phyloP scores from a whole-genome alignment of 805 yeast genomes.

The Lipomyces starkeyi region DNA sequence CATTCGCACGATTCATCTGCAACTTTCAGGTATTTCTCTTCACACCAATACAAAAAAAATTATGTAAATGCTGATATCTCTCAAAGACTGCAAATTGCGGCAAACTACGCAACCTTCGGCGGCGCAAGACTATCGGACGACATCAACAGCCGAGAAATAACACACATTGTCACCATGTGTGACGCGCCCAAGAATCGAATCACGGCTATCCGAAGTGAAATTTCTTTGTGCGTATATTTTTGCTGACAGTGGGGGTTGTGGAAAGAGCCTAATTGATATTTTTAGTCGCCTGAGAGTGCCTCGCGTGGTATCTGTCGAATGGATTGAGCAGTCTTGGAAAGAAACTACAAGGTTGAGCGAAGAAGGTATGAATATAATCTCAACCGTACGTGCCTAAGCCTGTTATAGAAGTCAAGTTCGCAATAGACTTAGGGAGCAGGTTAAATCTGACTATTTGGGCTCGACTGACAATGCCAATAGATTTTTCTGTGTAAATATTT shows the following conservation, averaged over 20 bases:
- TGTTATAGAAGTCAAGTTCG: background rate
- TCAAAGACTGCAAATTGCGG: conserved; percentile 5
- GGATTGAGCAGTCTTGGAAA: conserved; percentile 50
- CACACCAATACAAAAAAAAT: background rate
- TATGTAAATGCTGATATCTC: background rate
- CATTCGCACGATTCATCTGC: background rate
- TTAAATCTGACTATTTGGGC: background rate
- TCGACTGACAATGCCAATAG: background rate
- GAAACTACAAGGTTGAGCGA: conserved; percentile 42
- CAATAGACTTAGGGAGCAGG: background rate
- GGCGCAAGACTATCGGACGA: conserved; percentile 53
- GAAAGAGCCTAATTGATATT: background rate
- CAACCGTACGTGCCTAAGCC: background rate
- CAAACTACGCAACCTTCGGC: conserved; percentile 39
- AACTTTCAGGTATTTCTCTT: background rate
- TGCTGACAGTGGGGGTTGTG: background rate
- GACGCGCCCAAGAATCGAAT: background rate
- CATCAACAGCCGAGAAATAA: conserved; percentile 48
- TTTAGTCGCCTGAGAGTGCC: conserved; percentile 17
- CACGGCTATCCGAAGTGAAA: background rate
- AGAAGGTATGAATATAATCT: conserved; percentile 33
- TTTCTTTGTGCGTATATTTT: background rate
- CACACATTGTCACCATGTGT: conserved; percentile 41
- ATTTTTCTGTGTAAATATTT: background rate
- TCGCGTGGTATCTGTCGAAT: conserved; percentile 47